phyloP scores from a whole-genome alignment of 2,329 filamentous ascomycete genomes.

The Leptographium procerum region DNA sequence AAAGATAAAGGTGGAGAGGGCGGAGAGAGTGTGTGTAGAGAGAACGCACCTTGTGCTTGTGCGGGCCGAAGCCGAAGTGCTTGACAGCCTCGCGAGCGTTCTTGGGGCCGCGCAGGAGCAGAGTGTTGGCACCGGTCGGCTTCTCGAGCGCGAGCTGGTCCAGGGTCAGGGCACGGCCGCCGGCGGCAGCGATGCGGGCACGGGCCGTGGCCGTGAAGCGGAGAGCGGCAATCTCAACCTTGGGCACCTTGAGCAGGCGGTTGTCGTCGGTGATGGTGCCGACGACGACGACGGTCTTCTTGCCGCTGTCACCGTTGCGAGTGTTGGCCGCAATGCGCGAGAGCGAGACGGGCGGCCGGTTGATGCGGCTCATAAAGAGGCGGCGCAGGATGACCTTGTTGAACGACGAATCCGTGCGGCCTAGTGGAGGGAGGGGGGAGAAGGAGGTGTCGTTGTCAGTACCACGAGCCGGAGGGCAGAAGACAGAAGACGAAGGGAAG shows the following conservation, averaged over 20 bases:
- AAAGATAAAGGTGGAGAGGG: conserved; percentile 1
- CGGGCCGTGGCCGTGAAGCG: conserved; percentile 95
- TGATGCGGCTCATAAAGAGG: conserved; percentile 97
- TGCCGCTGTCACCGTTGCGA: conserved; percentile 49
- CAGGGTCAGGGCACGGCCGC: conserved; percentile 89
- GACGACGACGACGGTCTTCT: conserved; percentile 86
- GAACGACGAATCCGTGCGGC: conserved; percentile 93
- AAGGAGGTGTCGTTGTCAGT: neutral
- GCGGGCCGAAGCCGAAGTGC: conserved; percentile 98
- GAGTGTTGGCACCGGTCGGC: conserved; percentile 92
- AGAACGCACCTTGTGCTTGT: conserved; percentile 86
- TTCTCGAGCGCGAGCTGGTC: conserved; percentile 94
- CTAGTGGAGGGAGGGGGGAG: conserved; percentile 29
- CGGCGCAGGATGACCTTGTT: conserved; percentile 98
- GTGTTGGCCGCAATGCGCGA: conserved; percentile 73
- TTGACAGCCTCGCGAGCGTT: conserved; percentile 95
- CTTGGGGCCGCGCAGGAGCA: conserved; percentile 96
- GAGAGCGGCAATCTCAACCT: conserved; percentile 86
- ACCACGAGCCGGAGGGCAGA: neutral
- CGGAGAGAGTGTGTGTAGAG: neutral
- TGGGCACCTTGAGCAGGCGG: conserved; percentile 80
- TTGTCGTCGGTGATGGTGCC: conserved; percentile 97
- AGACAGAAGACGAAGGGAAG: neutral
- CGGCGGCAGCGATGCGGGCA: conserved; percentile 83
- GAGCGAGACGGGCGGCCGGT: conserved; percentile 89